Conservation (phyloP, 1,284 basidiomycete genomes). For the Cystobasidium slooffiae region DNA sequence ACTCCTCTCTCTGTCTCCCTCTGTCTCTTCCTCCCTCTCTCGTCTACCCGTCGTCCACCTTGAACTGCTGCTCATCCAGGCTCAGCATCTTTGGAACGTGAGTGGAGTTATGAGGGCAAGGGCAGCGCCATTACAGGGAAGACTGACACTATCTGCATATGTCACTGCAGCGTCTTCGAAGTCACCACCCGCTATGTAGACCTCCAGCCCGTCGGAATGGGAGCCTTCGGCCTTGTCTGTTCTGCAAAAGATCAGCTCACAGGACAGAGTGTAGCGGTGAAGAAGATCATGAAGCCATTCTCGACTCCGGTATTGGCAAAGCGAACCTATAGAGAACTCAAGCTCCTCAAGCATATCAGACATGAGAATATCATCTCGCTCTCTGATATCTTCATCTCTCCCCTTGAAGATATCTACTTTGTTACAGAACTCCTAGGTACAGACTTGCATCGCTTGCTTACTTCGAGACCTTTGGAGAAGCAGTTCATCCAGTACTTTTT, state of each 20-base stretch:
- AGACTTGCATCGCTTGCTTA: conserved; percentile 94
- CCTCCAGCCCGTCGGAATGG: conserved; percentile 99
- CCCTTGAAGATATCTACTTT: conserved; percentile 98
- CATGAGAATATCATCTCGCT: conserved; percentile 99
- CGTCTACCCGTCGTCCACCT: not conserved
- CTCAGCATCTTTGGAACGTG: conserved; percentile 44
- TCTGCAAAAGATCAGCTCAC: conserved; percentile 98
- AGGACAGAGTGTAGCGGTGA: conserved; percentile 91
- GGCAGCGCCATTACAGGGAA: not conserved
- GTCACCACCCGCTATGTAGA: conserved; percentile 98
- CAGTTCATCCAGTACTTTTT: conserved; percentile 99
- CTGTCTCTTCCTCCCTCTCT: not conserved
- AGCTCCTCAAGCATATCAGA: conserved; percentile 96
- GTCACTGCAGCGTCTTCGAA: conserved; percentile 59
- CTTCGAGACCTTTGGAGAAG: conserved; percentile 95
- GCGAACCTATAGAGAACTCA: conserved; percentile 96
- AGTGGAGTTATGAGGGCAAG: not conserved
- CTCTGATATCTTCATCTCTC: conserved; percentile 98
- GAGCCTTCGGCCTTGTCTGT: conserved; percentile 96
- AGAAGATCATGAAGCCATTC: conserved; percentile 85
- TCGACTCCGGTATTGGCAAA: conserved; percentile 97
- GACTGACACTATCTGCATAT: not conserved
- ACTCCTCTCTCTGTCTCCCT: not conserved
- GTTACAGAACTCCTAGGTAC: conserved; percentile 99
- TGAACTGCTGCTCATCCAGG: not conserved